Base-by-base conservation (phyloP, 2,329 filamentous ascomycete species). In the Lachnellula hyalina region DNA sequence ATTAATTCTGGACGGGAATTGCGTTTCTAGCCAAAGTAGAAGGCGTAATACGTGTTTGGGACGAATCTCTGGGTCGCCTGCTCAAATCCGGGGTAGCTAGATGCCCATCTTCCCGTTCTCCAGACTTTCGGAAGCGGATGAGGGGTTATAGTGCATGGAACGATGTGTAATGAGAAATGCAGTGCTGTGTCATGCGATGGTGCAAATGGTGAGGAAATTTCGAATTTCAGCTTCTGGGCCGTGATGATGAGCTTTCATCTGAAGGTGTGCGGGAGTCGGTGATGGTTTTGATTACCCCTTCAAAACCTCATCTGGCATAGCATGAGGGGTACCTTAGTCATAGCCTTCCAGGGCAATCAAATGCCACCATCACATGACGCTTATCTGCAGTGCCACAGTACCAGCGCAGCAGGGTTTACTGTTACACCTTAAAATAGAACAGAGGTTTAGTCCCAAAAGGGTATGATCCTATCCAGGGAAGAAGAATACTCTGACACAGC, bases 141-240 rank as follows among this genome's bases (percentile, higher is more conserved):
- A 47, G 45, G 47, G 38, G 49, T 25, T 47, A 38, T 45, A 46
- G 46, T 15, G 40, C 46, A 52, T 32, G 40, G 23, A 44, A 45
- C 42, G 51, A 57, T 61, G 23, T 58, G 63, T 65, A 63, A 67
- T 63, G 44, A 36, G 36, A 62, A 59, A 56, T 63, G 63, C 61
- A 64, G 34, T 50, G 48, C 46, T 62, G 60, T 62, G 64, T 66
- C 63, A 67, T 64, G 62, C 53, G 58, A 63, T 61, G 60, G 36
- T 46, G 35, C 44, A 40, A 51, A 51, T 56, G 47, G 42, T 48
- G 54, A 50, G 38, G 50, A 50, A 53, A 42, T 40, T 44, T 46
- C 40, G 49, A 42, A 35, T 25, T 38, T 38, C 46, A 12, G 32
- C 51, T 49, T 17, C 34, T 44, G 40, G 46, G 42, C 14, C 14